phyloP scores from a whole-genome alignment of 495 filamentous ascomycete genomes.

The Penicillium mononematosum region DNA sequence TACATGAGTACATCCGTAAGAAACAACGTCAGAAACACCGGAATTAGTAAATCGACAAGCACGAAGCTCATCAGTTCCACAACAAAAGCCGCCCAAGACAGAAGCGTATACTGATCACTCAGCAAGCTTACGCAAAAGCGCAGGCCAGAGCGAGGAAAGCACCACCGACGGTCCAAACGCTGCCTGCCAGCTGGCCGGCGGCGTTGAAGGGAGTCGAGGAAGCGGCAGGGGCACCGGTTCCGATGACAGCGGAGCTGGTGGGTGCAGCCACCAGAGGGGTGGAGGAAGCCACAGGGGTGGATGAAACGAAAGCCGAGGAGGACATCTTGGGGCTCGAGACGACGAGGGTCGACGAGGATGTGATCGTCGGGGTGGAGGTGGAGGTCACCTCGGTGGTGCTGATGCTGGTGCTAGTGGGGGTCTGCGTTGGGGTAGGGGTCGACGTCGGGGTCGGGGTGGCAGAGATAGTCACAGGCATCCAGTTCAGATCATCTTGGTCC shows the following conservation, averaged over 20 bases:
- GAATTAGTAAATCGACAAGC: slow-evolving; percentile 1
- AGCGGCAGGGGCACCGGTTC: slow-evolving; percentile 16
- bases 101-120: neutral
- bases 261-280: slow-evolving; percentile 15
- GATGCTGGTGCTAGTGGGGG: slow-evolving; percentile 7
- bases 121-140: slow-evolving; percentile 28
- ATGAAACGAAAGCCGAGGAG: slow-evolving; percentile 17
- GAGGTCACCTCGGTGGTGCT: neutral
- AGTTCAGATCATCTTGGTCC: slow-evolving; percentile 23
- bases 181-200: slow-evolving; percentile 24
- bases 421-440: slow-evolving; percentile 20
- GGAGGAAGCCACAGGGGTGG: slow-evolving; percentile 20
- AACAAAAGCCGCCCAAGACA: neutral
- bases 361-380: slow-evolving; percentile 9
- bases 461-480: slow-evolving; percentile 32
- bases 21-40: slow-evolving; percentile 15
- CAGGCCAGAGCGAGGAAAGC: slow-evolving; percentile 31
- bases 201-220: slow-evolving; percentile 21
- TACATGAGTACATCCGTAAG: slow-evolving; percentile 19
- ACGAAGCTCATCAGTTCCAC: neutral
- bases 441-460: slow-evolving; percentile 28
- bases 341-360: neutral
- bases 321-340: slow-evolving; percentile 24
- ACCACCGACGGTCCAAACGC: slow-evolving; percentile 31
- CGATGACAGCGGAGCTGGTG: slow-evolving; percentile 8